Evolutionary conservation across 208 protist genomes (phyloP), one percentile per base, ranked within the genome.

Genomic region (Novymonas esmeraldas): DNA sequence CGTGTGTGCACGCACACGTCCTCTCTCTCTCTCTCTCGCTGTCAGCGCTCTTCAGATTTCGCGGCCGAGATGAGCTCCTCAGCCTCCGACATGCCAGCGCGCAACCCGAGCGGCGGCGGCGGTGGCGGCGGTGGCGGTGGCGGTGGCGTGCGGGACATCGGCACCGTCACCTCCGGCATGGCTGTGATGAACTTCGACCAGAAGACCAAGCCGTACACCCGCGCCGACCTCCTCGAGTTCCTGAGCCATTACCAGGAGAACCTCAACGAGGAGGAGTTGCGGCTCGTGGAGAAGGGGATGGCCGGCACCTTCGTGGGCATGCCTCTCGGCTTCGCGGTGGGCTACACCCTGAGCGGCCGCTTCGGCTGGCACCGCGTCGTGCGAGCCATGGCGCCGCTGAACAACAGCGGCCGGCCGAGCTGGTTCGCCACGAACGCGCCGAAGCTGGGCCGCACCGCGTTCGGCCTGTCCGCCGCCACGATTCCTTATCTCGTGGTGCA

Each of bases 91-190:
- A 38, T 39, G 10, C 61, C 61, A 29, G 51, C 49, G 34, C 69
- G 52, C 51, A 51, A 50, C 45, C 36, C 55, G 20, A 60, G 61
- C 33, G 65, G 72, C 20, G 81, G 81, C 49, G 89, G 89, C n/a
- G 89, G 89, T 57, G 89, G 89, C 28, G 74, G n/a, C n/a, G n/a
- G n/a, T n/a, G 65, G 72, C 20, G 81, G 81, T 52, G 89, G 89
- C n/a, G 89, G 89, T 57, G 89, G 89, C 28, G 74, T 89, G 41
- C 79, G 82, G 20, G 89, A 94, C 26, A 71, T 94, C 28, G 89
- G 89, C 50, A 92, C 85, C n/a, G 89, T 94, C n/a, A 92, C 85
- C 20, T 85, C 79, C 1, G 85, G 85, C 42, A 94, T 94, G 89
- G 85, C 85, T 22, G 76, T 94, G 64, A 87, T 89, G 82, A 89